A percentile compares a stretch with the other conserved stretches of the same genome.
Conservation (phyloP, 306 rosid genomes). For the Trichosanthes truncata region DNA sequence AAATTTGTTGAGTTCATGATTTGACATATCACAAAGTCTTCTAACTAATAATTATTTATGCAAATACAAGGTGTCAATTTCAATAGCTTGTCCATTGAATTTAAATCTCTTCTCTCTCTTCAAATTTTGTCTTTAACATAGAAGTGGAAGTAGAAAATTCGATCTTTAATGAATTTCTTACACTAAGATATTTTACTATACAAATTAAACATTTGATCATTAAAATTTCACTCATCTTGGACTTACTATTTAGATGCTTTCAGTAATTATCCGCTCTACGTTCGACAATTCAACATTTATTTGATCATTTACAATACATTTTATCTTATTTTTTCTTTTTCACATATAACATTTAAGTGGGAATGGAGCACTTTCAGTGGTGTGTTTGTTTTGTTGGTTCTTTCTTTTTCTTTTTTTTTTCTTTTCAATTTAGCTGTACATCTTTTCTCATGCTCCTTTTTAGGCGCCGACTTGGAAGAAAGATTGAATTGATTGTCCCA, state of each 20-base stretch:
- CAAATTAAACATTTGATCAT: too few relatives aligned
- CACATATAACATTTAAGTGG: not conserved
- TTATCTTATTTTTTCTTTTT: not conserved
- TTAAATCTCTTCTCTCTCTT: not conserved
- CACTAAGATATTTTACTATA: not conserved
- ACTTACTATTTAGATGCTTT: too few relatives aligned
- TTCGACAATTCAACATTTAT: too few relatives aligned
- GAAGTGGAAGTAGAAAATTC: not conserved
- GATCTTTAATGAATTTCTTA: not conserved
- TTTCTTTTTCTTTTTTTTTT: not conserved
- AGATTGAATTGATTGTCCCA: not conserved
- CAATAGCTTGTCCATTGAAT: not conserved
- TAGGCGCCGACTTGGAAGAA: constrained; percentile 4
- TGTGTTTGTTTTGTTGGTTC: not conserved
- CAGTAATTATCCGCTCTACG: not conserved
- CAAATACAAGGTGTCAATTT: not conserved
- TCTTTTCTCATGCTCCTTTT: constrained; percentile 8
- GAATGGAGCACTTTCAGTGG: not conserved
- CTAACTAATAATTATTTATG: not conserved
- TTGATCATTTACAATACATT: not conserved
- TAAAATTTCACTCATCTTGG: too few relatives aligned
- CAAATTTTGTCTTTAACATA: not conserved
- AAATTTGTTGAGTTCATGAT: constrained; percentile 3
- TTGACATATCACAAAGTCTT: not conserved
- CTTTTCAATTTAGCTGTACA: not conserved